phyloP scores from a whole-genome alignment of 768 basidiomycete species.

The Inosperma sp. region DNA sequence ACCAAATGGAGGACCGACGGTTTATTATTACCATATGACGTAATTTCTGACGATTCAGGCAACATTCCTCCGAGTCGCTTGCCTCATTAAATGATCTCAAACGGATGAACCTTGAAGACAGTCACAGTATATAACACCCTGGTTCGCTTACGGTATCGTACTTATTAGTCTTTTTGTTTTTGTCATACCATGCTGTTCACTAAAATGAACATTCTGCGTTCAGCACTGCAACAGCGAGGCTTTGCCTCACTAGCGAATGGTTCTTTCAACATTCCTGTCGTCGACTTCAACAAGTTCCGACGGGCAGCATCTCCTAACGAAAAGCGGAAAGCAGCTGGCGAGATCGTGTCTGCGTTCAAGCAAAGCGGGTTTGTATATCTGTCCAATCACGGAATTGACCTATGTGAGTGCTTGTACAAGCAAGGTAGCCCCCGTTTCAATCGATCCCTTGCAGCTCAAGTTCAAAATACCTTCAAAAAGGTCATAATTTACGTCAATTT shows the following conservation, averaged over 20 bases:
- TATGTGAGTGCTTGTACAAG: conserved; percentile 26
- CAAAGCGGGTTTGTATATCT: conserved; percentile 80
- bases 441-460: conserved; percentile 31
- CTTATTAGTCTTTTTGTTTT: neutral
- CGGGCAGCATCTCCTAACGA: conserved; percentile 45
- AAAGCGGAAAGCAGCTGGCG: conserved; percentile 57
- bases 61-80: too few species aligned
- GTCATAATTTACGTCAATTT: conserved; percentile 29
- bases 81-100: too few species aligned
- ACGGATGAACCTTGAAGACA: too few species aligned
- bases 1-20: too few species aligned
- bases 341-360: conserved; percentile 75
- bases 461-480: conserved; percentile 62
- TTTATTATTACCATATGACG: too few species aligned
- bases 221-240: neutral
- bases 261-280: conserved; percentile 63
- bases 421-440: neutral
- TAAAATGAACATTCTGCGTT: neutral
- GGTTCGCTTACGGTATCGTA: too few species aligned
- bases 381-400: conserved; percentile 63
- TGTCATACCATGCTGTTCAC: conserved; percentile 3
- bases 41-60: too few species aligned
- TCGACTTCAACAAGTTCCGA: conserved; percentile 72
- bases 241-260: conserved; percentile 16
- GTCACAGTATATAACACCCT: too few species aligned